Evolutionary conservation across 2,329 filamentous ascomycete genomes (phyloP).

Genomic region (Apiospora phragmitis): DNA sequence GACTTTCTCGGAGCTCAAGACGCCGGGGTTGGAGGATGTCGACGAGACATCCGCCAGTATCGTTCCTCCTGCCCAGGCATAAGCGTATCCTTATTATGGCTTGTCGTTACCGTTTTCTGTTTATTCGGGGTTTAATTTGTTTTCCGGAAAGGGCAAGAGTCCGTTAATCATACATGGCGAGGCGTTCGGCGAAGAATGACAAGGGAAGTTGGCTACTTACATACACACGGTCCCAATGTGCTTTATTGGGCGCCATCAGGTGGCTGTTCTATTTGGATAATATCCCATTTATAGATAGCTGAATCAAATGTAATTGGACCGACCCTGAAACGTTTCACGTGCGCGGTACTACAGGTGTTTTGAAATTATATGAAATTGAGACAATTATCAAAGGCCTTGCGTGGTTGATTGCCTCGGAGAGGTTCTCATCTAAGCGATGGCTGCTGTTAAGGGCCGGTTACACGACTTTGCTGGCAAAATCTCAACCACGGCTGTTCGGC

Average conservation of each 20-base stretch:
- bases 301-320: background rate
- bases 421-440: background rate
- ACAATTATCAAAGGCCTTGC: background rate
- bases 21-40: constrained; percentile 25
- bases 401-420: background rate
- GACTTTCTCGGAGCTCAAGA: constrained; percentile 49
- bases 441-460: background rate
- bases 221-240: background rate
- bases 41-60: constrained; percentile 13
- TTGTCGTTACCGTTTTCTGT: constrained; percentile 8
- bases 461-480: background rate
- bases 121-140: background rate
- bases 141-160: background rate
- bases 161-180: background rate
- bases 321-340: background rate
- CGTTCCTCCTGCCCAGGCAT: constrained; percentile 11
- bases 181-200: constrained; percentile 9
- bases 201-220: background rate
- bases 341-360: background rate
- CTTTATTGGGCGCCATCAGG: background rate
- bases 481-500: background rate
- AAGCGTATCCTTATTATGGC: background rate
- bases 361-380: background rate
- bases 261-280: background rate
- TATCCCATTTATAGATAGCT: background rate